These are phyloP conservation scores for Gliomastix tumulicola DNA, from an alignment of 2,329 filamentous ascomycete genomes.

Conservation along the genomic window DNA sequence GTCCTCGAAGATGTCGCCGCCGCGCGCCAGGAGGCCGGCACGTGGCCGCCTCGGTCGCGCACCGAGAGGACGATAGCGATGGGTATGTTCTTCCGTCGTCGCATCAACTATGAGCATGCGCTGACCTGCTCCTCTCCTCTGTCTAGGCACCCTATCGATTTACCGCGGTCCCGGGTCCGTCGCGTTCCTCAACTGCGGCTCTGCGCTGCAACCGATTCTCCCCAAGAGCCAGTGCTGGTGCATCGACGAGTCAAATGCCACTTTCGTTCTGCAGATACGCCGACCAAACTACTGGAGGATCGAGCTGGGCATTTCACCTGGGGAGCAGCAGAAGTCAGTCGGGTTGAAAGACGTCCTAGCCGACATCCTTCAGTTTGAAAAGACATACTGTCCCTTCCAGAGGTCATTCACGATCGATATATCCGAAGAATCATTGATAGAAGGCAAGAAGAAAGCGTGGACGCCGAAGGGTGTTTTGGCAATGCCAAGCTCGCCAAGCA, in stretches of 20 bases:
- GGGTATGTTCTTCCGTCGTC: constrained; percentile 39
- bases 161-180: constrained; percentile 83
- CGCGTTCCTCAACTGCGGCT: constrained; percentile 80
- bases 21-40: constrained; percentile 46
- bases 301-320: constrained; percentile 66
- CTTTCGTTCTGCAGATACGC: constrained; percentile 81
- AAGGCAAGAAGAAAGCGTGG: constrained; percentile 63
- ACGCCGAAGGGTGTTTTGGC: constrained; percentile 44
- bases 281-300: constrained; percentile 86
- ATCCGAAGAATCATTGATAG: constrained; percentile 60
- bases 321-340: constrained; percentile 45
- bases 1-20: constrained; percentile 8
- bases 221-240: constrained; percentile 93
- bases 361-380: constrained; percentile 76
- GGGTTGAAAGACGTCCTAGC: constrained; percentile 63
- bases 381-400: constrained; percentile 80
- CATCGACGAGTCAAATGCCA: constrained; percentile 71
- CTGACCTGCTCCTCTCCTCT: too few relatives aligned
- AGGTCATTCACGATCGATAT: constrained; percentile 68
- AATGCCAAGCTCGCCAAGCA: too few relatives aligned
- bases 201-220: constrained; percentile 77
- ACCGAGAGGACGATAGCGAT: constrained; percentile 76
- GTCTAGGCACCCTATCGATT: constrained; percentile 73
- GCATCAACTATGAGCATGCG: neutral
- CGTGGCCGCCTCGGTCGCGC: constrained; percentile 66